Conservation (phyloP, 1,284 basidiomycete genomes). For the Trichosporon sp. region DNA sequence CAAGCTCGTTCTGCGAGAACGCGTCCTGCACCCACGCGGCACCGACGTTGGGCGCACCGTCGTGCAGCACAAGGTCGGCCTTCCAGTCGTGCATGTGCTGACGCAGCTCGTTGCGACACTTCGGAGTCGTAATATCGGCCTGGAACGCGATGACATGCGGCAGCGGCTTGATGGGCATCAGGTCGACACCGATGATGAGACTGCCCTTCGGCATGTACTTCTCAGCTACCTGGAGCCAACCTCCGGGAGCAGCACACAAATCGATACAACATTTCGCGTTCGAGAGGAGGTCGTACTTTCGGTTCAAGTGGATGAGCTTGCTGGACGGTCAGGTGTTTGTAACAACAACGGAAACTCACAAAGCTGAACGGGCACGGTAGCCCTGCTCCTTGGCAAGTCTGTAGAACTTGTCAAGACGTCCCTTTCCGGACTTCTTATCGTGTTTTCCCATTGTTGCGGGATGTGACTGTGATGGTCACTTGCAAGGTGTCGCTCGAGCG, state of each 20-base stretch:
- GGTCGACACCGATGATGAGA: slow-evolving; percentile 95
- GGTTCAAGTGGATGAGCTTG: slow-evolving; percentile 99
- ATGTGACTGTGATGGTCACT: slow-evolving; percentile 13
- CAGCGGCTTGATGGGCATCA: slow-evolving; percentile 95
- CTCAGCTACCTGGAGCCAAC: slow-evolving; percentile 98
- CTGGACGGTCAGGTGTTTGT: slow-evolving; percentile 34
- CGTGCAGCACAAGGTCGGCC: slow-evolving; percentile 99
- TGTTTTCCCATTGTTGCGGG: slow-evolving; percentile 55
- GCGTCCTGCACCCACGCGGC: slow-evolving; percentile 99
- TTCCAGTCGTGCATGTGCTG: slow-evolving; percentile 97
- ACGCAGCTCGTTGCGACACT: slow-evolving; percentile 85
- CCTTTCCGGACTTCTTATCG: slow-evolving; percentile 68
- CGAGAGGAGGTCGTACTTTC: slow-evolving; percentile 93
- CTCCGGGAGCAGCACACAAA: slow-evolving; percentile 97
- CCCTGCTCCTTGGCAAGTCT: slow-evolving; percentile 83
- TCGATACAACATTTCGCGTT: slow-evolving; percentile 93
- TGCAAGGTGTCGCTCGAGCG: not conserved
- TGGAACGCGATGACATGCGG: slow-evolving; percentile 91
- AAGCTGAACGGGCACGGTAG: slow-evolving; percentile 98
- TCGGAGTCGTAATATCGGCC: slow-evolving; percentile 90
- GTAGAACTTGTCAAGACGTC: slow-evolving; percentile 94
- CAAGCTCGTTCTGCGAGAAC: slow-evolving; percentile 95
- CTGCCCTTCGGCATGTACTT: slow-evolving; percentile 97
- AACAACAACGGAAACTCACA: slow-evolving; percentile 57
- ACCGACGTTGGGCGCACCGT: slow-evolving; percentile 99